phyloP scores from a whole-genome alignment of 257 asterid genomes.

The Linaria vulgaris region DNA sequence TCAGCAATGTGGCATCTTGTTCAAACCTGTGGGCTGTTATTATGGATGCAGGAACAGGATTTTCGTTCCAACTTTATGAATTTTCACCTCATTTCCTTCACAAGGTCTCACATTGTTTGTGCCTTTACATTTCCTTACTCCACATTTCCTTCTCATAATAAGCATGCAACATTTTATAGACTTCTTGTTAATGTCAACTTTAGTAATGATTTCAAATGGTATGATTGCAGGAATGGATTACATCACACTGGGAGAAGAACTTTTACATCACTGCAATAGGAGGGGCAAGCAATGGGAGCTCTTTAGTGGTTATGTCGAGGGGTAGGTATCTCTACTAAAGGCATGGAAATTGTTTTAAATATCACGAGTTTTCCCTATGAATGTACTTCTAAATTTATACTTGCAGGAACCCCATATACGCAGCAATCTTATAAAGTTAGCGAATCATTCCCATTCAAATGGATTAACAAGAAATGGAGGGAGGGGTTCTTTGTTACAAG shows the following conservation, averaged over 20 bases:
- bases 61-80: conserved; percentile 57
- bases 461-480: conserved; percentile 77
- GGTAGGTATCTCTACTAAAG: conserved; percentile 41
- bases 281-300: conserved; percentile 64
- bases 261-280: conserved; percentile 69
- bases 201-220: conserved; percentile 7
- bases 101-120: conserved; percentile 46
- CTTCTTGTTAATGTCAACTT: not conserved
- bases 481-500: conserved; percentile 71
- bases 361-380: not conserved
- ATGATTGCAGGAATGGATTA: conserved; percentile 63
- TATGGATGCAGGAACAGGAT: conserved; percentile 84
- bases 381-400: conserved; percentile 5
- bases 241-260: conserved; percentile 69
- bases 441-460: conserved; percentile 65
- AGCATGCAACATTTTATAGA: too few species aligned
- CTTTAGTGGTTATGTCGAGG: conserved; percentile 68
- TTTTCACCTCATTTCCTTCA: conserved; percentile 63
- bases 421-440: conserved; percentile 77
- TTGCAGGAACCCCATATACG: conserved; percentile 52
- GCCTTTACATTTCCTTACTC: not conserved
- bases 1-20: conserved; percentile 67
- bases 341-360: not conserved
- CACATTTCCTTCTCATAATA: not conserved
- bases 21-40: conserved; percentile 71